These are phyloP conservation scores for Annona cherimola DNA, from an alignment of 164 flowering plant genomes.

Conservation along the genomic window DNA sequence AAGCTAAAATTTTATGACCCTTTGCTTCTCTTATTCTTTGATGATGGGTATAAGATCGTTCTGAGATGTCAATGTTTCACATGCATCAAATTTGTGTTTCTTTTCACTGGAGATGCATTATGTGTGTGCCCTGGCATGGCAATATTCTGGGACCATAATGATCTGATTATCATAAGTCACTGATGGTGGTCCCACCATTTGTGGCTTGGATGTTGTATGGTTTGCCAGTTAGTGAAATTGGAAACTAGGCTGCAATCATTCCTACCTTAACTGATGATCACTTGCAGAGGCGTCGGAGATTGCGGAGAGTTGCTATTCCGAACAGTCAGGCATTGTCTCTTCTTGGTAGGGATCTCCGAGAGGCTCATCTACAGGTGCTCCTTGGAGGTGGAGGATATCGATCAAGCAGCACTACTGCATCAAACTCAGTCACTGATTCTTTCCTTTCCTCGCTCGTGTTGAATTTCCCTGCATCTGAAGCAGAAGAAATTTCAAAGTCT, in stretches of 20 bases:
- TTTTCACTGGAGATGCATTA: neutral
- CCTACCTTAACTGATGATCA: constrained; percentile 39
- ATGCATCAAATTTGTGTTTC: neutral
- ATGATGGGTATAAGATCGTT: neutral
- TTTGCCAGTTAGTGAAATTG: neutral
- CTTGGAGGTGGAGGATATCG: constrained; percentile 71
- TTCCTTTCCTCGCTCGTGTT: constrained; percentile 71
- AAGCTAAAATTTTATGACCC: neutral
- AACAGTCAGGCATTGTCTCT: constrained; percentile 69
- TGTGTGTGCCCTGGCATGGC: neutral
- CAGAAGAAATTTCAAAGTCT: constrained; percentile 47
- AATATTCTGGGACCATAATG: neutral
- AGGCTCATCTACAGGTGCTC: constrained; percentile 85
- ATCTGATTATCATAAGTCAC: neutral
- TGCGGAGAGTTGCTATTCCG: constrained; percentile 73
- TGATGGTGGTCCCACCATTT: constrained; percentile 1
- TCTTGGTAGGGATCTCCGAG: constrained; percentile 84
- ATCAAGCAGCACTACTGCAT: constrained; percentile 40
- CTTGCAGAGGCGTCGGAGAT: constrained; percentile 75
- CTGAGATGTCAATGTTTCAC: neutral
- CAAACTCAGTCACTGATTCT: constrained; percentile 54
- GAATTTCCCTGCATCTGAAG: constrained; percentile 62
- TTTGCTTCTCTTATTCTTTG: neutral
- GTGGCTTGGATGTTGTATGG: neutral
- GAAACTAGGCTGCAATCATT: neutral